A percentile compares a stretch with the other conserved stretches of the same genome.
Conservation (phyloP, 2,329 filamentous ascomycete genomes). For the Ramularia collo-cygni region DNA sequence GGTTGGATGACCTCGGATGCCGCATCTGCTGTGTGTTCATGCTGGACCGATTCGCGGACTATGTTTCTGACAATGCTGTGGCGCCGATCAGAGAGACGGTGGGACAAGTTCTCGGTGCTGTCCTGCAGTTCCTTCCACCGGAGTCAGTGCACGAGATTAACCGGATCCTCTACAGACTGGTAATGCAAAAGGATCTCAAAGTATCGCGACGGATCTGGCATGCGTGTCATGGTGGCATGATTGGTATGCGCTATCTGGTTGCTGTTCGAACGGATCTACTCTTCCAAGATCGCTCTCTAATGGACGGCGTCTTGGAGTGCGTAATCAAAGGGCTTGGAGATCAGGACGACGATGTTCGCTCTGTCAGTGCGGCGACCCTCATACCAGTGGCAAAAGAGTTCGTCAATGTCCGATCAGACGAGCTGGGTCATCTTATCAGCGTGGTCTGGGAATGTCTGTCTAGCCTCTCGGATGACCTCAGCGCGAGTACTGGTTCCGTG, state of each 20-base stretch:
- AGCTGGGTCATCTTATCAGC: constrained; percentile 75
- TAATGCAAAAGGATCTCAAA: constrained; percentile 79
- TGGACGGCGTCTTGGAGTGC: constrained; percentile 85
- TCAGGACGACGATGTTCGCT: constrained; percentile 88
- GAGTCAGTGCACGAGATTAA: constrained; percentile 80
- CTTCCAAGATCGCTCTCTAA: constrained; percentile 72
- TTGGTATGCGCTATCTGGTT: constrained; percentile 88
- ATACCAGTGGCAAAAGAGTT: constrained; percentile 96
- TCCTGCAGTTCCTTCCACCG: constrained; percentile 74
- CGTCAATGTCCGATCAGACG: constrained; percentile 70
- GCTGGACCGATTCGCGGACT: constrained; percentile 95
- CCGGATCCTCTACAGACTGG: constrained; percentile 74
- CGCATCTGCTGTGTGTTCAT: constrained; percentile 93
- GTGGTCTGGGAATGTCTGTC: constrained; percentile 98
- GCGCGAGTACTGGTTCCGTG: constrained; percentile 92
- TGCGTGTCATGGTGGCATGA: constrained; percentile 96
- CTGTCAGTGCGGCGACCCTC: constrained; percentile 93
- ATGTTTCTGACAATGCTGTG: constrained; percentile 94
- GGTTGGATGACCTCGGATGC: constrained; percentile 93
- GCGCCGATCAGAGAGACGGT: constrained; percentile 93
- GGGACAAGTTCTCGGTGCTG: constrained; percentile 84
- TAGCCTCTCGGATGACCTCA: constrained; percentile 92
- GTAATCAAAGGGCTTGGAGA: constrained; percentile 94
- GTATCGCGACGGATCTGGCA: constrained; percentile 77
- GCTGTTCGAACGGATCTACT: constrained; percentile 90